Conservation (phyloP, 1,139 yeast species). For the Geotrichum aggregatum region DNA sequence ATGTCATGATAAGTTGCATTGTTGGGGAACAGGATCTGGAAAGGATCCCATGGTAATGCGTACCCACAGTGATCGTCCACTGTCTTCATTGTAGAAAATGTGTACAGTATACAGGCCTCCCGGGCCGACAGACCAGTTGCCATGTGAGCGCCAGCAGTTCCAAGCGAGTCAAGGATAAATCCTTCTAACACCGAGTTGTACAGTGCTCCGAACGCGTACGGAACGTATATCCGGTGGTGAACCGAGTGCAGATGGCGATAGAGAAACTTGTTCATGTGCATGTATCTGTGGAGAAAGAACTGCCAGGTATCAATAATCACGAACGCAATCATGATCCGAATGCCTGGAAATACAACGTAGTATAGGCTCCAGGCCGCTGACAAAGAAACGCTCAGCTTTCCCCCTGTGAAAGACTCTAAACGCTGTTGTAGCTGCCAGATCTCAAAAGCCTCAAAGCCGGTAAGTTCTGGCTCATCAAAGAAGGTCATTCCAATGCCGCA, state of each 20-base stretch:
- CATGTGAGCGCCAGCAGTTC: conserved; percentile 79
- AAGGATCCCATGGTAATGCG: conserved; percentile 81
- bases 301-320: conserved; percentile 90
- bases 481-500: conserved; percentile 56
- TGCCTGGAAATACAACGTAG: conserved; percentile 43
- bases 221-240: conserved; percentile 90
- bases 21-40: conserved; percentile 87
- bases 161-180: conserved; percentile 81
- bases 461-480: conserved; percentile 59
- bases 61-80: conserved; percentile 98
- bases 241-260: conserved; percentile 86
- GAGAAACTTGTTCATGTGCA: conserved; percentile 76
- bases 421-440: conserved; percentile 70
- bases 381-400: conserved; percentile 75
- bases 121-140: conserved; percentile 64
- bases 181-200: conserved; percentile 95
- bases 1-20: conserved; percentile 94
- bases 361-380: conserved; percentile 47
- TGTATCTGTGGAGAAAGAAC: conserved; percentile 76
- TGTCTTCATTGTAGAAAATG: conserved; percentile 90
- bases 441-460: conserved; percentile 67
- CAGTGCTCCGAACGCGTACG: conserved; percentile 93
- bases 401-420: conserved; percentile 9
- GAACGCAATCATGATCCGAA: conserved; percentile 60
- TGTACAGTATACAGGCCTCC: conserved; percentile 67